Percentiles rank a stretch among this genome's conserved stretches.
These are phyloP conservation scores for Talaromyces stipitatus DNA, from an alignment of 495 filamentous ascomycete species.

Conservation along the genomic window DNA sequence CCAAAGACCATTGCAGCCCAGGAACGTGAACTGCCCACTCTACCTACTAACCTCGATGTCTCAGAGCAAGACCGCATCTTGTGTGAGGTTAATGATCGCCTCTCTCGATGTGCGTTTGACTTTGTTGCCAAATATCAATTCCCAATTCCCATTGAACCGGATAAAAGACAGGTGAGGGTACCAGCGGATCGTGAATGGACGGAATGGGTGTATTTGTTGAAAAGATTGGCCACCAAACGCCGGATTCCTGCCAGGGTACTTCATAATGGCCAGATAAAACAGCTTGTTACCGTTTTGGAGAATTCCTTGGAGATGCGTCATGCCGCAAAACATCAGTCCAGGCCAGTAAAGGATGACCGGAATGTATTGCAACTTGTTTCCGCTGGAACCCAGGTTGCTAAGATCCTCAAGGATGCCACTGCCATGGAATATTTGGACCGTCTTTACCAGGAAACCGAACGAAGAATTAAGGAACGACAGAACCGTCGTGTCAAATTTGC, in stretches of 20 bases:
- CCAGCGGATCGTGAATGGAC: constrained; percentile 84
- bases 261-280: constrained; percentile 85
- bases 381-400: constrained; percentile 78
- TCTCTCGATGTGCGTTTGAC: constrained; percentile 80
- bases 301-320: constrained; percentile 83
- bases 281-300: constrained; percentile 74
- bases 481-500: constrained; percentile 37
- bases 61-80: constrained; percentile 80
- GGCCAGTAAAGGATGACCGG: constrained; percentile 81
- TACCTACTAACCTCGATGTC: constrained; percentile 73
- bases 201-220: constrained; percentile 85
- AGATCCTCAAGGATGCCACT: constrained; percentile 71
- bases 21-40: constrained; percentile 70
- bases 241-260: constrained; percentile 75
- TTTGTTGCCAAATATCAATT: constrained; percentile 88
- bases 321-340: constrained; percentile 71
- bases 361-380: constrained; percentile 83
- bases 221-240: constrained; percentile 76
- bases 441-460: constrained; percentile 65
- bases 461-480: constrained; percentile 61
- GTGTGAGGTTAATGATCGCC: constrained; percentile 68
- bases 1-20: constrained; percentile 60
- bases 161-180: constrained; percentile 71
- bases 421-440: constrained; percentile 75
- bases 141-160: constrained; percentile 70